Percentiles rank a stretch among this genome's conserved stretches.
These are phyloP conservation scores for Fusarium sp. DNA, from an alignment of 2,329 filamentous ascomycete species.

Conservation along the genomic window DNA sequence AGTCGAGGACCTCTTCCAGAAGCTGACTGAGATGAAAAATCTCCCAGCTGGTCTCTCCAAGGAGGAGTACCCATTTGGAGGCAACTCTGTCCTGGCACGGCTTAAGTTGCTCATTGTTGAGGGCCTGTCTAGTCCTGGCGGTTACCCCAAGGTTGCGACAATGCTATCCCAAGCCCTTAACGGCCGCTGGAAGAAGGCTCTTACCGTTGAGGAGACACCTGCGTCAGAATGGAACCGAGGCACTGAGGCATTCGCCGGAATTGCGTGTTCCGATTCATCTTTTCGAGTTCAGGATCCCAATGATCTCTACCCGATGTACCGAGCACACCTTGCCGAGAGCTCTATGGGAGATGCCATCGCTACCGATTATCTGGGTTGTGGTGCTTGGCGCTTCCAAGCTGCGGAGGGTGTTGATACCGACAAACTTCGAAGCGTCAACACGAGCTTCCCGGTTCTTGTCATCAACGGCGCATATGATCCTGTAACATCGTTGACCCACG, in stretches of 20 bases:
- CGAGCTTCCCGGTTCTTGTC: constrained; percentile 31
- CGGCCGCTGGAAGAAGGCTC: constrained; percentile 21
- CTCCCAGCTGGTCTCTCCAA: neutral
- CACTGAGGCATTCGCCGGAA: constrained; percentile 17
- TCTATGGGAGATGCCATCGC: constrained; percentile 28
- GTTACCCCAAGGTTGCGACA: constrained; percentile 7
- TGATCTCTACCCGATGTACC: constrained; percentile 22
- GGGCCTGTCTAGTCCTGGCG: constrained; percentile 4
- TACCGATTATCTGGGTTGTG: constrained; percentile 11
- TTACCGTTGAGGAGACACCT: constrained; percentile 4
- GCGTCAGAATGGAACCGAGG: constrained; percentile 31
- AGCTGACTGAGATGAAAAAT: neutral
- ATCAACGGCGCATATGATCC: constrained; percentile 40
- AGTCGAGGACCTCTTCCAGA: constrained; percentile 10
- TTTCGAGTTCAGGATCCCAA: constrained; percentile 21
- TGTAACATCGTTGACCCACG: constrained; percentile 25
- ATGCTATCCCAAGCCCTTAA: constrained; percentile 7
- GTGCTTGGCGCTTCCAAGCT: constrained; percentile 30
- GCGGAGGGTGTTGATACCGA: constrained; percentile 25
- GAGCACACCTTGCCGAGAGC: constrained; percentile 22
- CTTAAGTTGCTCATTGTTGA: constrained; percentile 26
- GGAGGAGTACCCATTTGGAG: constrained; percentile 4
- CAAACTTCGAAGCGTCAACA: constrained; percentile 32
- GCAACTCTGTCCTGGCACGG: constrained; percentile 18
- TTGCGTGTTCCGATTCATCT: constrained; percentile 26